These are phyloP conservation scores for Akanthomyces lecanii DNA, from an alignment of 2,329 filamentous ascomycete species.

Conservation along the genomic window DNA sequence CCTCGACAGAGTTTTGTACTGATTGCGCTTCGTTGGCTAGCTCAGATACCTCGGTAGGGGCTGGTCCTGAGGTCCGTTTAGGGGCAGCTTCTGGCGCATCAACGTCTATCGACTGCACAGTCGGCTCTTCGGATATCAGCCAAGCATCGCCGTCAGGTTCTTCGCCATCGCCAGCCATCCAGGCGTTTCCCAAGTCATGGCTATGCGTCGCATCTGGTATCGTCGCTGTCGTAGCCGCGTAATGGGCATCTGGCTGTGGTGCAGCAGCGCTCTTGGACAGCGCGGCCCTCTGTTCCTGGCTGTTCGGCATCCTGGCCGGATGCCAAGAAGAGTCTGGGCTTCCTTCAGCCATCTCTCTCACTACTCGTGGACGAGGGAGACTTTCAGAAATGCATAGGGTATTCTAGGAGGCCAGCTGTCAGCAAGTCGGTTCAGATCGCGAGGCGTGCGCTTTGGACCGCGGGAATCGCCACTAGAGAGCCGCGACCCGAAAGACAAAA, in stretches of 20 bases:
- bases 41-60: background rate
- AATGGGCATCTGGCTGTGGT: conserved; percentile 1
- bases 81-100: background rate
- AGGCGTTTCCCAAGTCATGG: conserved; percentile 13
- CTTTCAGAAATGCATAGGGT: conserved; percentile 16
- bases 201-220: conserved; percentile 10
- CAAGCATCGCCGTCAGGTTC: conserved; percentile 25
- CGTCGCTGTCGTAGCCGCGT: background rate
- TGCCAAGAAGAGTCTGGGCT: conserved; percentile 36
- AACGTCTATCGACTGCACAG: background rate
- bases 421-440: background rate
- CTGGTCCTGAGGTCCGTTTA: background rate
- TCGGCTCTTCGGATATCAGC: conserved; percentile 16
- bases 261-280: background rate
- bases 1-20: background rate
- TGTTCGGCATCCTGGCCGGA: conserved; percentile 38
- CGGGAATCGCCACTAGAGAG: conserved; percentile 6
- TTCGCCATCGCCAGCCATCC: conserved; percentile 22
- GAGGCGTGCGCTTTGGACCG: background rate
- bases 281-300: conserved; percentile 14
- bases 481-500: background rate
- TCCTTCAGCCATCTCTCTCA: conserved; percentile 35
- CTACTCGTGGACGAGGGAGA: conserved; percentile 17
- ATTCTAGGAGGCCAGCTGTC: conserved; percentile 11
- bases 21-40: background rate